Percentiles rank a stretch among this genome's conserved stretches.
These are phyloP conservation scores for Castanopsis chinensis DNA, from an alignment of 306 rosid genomes.

Conservation along the genomic window DNA sequence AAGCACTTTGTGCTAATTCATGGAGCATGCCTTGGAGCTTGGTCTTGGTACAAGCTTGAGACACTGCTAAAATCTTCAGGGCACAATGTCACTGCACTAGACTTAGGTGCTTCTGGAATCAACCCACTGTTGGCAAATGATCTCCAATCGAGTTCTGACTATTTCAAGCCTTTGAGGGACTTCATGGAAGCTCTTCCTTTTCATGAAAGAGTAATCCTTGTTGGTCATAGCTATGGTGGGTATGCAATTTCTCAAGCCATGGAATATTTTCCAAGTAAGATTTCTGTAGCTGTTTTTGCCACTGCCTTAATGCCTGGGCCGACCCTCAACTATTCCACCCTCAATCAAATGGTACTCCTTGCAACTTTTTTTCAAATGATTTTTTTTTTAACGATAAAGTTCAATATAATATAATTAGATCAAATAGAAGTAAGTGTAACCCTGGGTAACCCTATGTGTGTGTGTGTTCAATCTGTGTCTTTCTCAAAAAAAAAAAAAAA, in stretches of 20 bases:
- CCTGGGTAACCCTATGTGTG: no score
- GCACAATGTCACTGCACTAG: constrained; percentile 33
- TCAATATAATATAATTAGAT: no score
- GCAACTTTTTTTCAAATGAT: no score
- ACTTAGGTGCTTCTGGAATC: constrained; percentile 39
- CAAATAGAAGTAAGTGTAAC: no score
- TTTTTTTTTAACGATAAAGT: no score
- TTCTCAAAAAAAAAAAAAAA: no score
- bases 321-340: constrained; percentile 24
- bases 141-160: constrained; percentile 25
- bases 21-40: constrained; percentile 53
- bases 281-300: constrained; percentile 37
- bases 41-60: constrained; percentile 50
- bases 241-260: no score
- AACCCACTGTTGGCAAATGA: background rate
- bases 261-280: constrained; percentile 1
- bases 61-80: constrained; percentile 18
- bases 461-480: no score
- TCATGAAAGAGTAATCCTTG: constrained; percentile 31
- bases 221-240: background rate
- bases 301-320: constrained; percentile 49
- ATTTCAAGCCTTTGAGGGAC: constrained; percentile 34
- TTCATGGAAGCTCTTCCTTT: constrained; percentile 23
- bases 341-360: constrained; percentile 19
- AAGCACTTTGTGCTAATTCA: constrained; percentile 47